These are phyloP conservation scores for Chaetothyriales sp. DNA, from an alignment of 2,329 filamentous ascomycete species.

Conservation along the genomic window DNA sequence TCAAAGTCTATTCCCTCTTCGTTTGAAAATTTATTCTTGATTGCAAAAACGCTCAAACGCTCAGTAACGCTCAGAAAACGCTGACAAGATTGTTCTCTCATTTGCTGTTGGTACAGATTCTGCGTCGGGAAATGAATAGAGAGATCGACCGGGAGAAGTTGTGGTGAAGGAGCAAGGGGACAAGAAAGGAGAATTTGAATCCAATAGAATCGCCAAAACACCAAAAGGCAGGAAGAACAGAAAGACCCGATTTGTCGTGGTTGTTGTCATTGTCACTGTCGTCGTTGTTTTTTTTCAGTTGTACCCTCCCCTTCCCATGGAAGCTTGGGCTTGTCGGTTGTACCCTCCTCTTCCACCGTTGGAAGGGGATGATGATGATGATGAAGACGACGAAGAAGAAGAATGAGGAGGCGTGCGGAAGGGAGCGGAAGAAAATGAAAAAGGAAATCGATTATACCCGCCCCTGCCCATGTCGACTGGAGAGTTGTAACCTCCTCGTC, in stretches of 20 bases:
- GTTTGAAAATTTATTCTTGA: conserved; percentile 1
- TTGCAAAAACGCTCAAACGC: conserved; percentile 7
- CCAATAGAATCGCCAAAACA: not conserved
- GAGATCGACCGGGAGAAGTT: not conserved
- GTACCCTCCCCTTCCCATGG: conserved; percentile 24
- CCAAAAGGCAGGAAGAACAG: not conserved
- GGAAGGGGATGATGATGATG: not conserved
- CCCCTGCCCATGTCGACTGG: conserved; percentile 23
- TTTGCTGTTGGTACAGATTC: conserved; percentile 30
- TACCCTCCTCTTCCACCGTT: conserved; percentile 19
- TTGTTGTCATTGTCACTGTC: not conserved
- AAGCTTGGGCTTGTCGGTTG: conserved; percentile 18
- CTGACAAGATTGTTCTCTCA: not conserved
- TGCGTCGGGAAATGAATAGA: conserved; percentile 40
- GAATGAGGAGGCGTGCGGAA: not conserved
- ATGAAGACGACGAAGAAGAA: not conserved
- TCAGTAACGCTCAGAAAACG: not conserved
- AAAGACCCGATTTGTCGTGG: not conserved
- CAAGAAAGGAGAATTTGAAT: conserved; percentile 1
- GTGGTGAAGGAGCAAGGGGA: not conserved
- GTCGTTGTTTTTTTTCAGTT: conserved; percentile 16
- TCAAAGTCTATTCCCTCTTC: conserved; percentile 2
- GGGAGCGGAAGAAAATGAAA: not conserved
- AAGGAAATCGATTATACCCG: conserved; percentile 23
- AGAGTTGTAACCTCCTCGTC: conserved; percentile 22